Base-by-base conservation (phyloP, 306 rosid species). In the Citrullus amarus region DNA sequence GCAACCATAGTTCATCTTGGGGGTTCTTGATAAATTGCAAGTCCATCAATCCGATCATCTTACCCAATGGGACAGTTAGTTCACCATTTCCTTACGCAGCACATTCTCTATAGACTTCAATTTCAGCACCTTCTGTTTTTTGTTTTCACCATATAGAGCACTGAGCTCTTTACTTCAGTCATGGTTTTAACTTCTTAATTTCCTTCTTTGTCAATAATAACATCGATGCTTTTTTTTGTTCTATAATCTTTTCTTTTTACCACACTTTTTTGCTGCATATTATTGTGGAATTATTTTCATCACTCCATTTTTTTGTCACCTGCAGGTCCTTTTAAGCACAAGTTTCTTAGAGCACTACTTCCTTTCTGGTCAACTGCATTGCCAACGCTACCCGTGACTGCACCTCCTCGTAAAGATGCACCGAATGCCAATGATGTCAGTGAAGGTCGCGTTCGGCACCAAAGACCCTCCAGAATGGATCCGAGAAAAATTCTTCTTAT, bases 281-380 rank as follows among this genome's bases (percentile, higher is more conserved):
- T 73, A 25, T 32, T 54, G 41, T 39, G 25, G n/a, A 8, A 50
- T 6, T n/a, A 4, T 39, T 36, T 15, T 54, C 77, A 8, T 68
- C 55, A 15, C 17, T 54, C 34, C 62, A 32, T 74, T 54, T 53
- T 34, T 74, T 46, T 44, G 57, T 78, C 30, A 41, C 54, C 57
- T 83, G 82, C 63, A 96, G 99, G 99, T 82, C 96, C 99, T 68
- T 85, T 96, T 81, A 88, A 86, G 80, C 92, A 92, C 80, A 96
- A 96, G 87, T 88, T 96, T 86, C 95, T 96, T 39, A 84, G 99
- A 78, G 92, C 99, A 57, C 80, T 96, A 77, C 96, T 96, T 84
- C 99, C 99, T 55, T 93, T 96, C 84, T 96, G 99, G 98, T 90
- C 97, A 54, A 86, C 88, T 72, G 88, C 99, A 75, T 84, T 96